Base-by-base conservation (phyloP, 2,329 filamentous ascomycete species). In the Emmonsiellopsis sp. region DNA sequence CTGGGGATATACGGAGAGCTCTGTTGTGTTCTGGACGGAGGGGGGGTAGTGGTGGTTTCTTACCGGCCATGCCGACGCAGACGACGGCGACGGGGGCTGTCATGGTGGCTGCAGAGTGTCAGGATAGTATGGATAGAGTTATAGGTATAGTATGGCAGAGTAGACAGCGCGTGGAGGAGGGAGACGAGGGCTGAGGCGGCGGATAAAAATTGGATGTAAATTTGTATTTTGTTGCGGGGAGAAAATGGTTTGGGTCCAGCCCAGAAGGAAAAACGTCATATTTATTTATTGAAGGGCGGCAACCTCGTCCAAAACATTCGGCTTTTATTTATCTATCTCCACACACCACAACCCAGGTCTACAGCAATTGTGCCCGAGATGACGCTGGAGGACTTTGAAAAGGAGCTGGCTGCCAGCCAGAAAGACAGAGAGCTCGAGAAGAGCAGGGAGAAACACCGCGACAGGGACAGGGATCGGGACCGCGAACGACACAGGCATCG, bases 61-160 rank as follows among this genome's bases (percentile, higher is more conserved):
- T 73, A 85, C 85, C 92, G 64, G 93, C 93, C 92, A 97, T 97
- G 77, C 93, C 93, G 48, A 98, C 85, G 71, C 91, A 96, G 63
- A 97, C 90, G 56, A 98, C 85, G 57, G 88, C 82, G 45, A 88
- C 84, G 42, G 89, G 87, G 57, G 77, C 72, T 57, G 76, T 69
- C 70, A 80, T 78, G 53, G 37, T 70, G 59, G 57, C 52, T 37
- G 34, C 49, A 17, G 50, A 17, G 31, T 34, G 56, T 13, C 49
- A 51, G 40, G 50, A 51, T 39, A 32, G 39, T 37, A 42, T 11
- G 43, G 42, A 46, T 42, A 37, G 17, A 10, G 32, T 48, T 21
- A 51, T 13, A 32, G 5, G 9, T 6, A 32, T 32, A 40, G 10
- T 36, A 37, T 5, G 10, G 17, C 34, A 31, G n/a, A 10, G n/a